Evolutionary conservation across 305 asterid genomes (phyloP), one percentile per base, ranked within the genome.

Genomic region (Lippia alba): DNA sequence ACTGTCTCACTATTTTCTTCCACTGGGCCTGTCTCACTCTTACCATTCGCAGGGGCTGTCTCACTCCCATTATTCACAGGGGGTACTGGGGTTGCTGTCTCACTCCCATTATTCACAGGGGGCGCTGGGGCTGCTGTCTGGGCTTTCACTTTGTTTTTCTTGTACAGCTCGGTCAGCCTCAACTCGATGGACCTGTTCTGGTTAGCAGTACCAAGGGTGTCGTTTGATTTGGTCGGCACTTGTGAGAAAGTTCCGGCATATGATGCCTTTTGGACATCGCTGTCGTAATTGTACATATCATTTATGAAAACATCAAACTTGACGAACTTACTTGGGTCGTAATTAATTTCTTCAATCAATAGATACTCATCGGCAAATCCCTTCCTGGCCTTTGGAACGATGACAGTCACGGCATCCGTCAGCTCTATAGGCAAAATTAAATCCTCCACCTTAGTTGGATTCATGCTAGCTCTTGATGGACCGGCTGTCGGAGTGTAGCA

Each of bases 161-260:
- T 86, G 50, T 80, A 69, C 49, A 83, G 12, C 32, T 87, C 90
- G 1, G 84, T 81, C 65, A 84, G 57, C 69, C 4, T 70, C 70
- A 82, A 65, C 18, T 73, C 44, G 54, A 76, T 72, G 3, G 74
- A 20, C 0, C 80, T n/a, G n/a, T n/a, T 70, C 32, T 56, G 72
- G 8, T 69, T 67, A 6, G 49, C 69, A 30, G 0, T 5, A n/a
- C n/a, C n/a, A n/a, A n/a, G n/a, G n/a, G n/a, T n/a, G n/a, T n/a
- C n/a, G n/a, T n/a, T n/a, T n/a, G n/a, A n/a, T 24, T 24, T 84
- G 45, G 80, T 92, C n/a, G 92, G 92, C 72, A 88, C 82, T 20
- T 83, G 81, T 1, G 87, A 85, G 50, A 72, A 88, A 3, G 83
- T 82, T 15, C 94, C 94, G 0, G 76, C 85, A 2, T 74, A 88